Evolutionary conservation across 2,329 filamentous ascomycete genomes (phyloP), one percentile per base, ranked within the genome.

Genomic region (Colletotrichum somersetense): DNA sequence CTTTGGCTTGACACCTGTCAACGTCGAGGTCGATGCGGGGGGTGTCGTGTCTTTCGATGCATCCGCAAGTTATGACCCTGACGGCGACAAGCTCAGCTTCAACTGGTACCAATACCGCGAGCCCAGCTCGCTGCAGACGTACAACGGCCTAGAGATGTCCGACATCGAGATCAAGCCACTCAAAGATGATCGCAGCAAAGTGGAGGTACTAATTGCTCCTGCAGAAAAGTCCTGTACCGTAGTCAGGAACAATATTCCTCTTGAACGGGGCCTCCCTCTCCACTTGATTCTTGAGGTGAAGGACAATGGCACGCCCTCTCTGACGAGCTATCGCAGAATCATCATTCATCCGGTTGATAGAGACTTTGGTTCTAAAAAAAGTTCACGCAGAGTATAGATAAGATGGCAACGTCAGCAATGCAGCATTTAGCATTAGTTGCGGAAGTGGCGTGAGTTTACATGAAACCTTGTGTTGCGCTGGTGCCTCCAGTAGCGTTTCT

Each of bases 281-380:
- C 86, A 88, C 77, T 72, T 88, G 50, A 83, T 89, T 35, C 78
- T 89, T 1, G 84, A 87, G 73, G 85, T 87, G 5, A 83, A 78
- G 10, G 83, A 86, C 66, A 76, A 79, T 26, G 86, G 85, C 1
- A 78, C 77, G 4, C 83, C 83, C 26, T 77, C 78, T 10, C 76
- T 88, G 75, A 86, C 83, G 44, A 84, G 80, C 61, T 88, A 88
- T 77, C 81, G 83, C 64, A 77, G 86, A 18, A 78, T 88, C 23
- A 67, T 83, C 7, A 77, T 83, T 35, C 79, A 82, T 74, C 65
- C 77, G 0, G 77, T 77, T 1, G 80, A 81, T 52, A 77, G 75
- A 68, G 75, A 79, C 11, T 73, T 71, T 52, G 18, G 26, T 2
- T 62, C 42, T 30, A 58, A 50, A n/a, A 57, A 38, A 26, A 55